Base-by-base conservation (phyloP, 805 yeast genomes). In the Grigorovia yakushimaensis region DNA sequence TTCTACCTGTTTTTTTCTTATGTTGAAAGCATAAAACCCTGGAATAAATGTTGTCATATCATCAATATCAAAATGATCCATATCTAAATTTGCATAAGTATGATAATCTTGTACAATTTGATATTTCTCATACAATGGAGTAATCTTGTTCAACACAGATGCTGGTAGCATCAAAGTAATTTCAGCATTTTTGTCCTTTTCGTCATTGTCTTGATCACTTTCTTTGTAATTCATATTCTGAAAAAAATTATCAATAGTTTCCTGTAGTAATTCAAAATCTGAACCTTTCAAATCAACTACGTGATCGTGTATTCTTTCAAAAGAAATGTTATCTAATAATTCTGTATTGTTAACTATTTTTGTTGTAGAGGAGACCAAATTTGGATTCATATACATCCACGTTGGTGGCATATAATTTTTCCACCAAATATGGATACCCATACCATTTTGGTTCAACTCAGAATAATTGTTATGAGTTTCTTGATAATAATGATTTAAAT, bases 321-420 rank as follows among this genome's bases (percentile, higher is more conserved):
- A 51, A 19, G 52, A 41, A n/a, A 51, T 46, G 24, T 50, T 42
- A 42, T 55, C 58, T 8, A 56, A 17, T 18, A 53, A 52, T 43
- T 64, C 64, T 9, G 47, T 49, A 21, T 55, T 55, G 44, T 62
- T 36, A 8, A 44, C 47, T 13, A 55, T 43, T 15, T 49, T 54
- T 1, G 59, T 51, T 5, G 63, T 57, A 8, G 61, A 54, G n/a
- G 45, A 54, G 10, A 46, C 49, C 22, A 67, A 44, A 13, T 56
- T 50, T 0, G 47, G 5, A 41, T 60, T 59, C 22, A 62, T 60
- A 43, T 83, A 67, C 48, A 91, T 62, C 95, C 96, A 93, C 4
- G 87, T 76, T 3, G 98, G 98, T 0, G 98, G 97, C 4, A 87
- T 77, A 56, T 91, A 93, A 0, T 96, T 88, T 62, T 88, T 80